These are phyloP conservation scores for Stagonosporopsis vannaccii DNA, from an alignment of 2,329 filamentous ascomycete genomes.

Conservation along the genomic window DNA sequence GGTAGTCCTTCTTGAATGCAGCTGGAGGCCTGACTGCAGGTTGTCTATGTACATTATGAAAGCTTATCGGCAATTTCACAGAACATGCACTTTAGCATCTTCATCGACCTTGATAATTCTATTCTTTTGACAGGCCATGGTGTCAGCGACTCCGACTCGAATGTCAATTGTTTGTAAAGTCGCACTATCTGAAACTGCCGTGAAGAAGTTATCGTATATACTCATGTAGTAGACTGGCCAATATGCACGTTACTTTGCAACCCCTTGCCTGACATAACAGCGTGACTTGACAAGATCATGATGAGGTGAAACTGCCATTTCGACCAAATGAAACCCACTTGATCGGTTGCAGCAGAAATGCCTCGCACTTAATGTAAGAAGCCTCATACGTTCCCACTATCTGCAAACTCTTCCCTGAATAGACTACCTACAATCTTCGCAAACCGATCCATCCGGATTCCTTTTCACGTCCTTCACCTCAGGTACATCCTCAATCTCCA, in stretches of 20 bases:
- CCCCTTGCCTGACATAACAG: too few species aligned
- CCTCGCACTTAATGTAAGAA: neutral
- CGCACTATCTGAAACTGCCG: too few species aligned
- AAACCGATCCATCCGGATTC: conserved; percentile 46
- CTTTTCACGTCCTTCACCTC: conserved; percentile 29
- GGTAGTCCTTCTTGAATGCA: neutral
- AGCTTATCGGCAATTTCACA: neutral
- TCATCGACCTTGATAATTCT: too few species aligned
- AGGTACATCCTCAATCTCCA: neutral
- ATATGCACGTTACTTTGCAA: too few species aligned
- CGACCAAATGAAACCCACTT: neutral
- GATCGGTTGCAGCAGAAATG: neutral
- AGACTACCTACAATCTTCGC: conserved; percentile 47
- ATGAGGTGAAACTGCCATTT: too few species aligned
- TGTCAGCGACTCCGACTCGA: too few species aligned
- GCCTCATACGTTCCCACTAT: too few species aligned
- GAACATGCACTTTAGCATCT: neutral
- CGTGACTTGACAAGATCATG: too few species aligned
- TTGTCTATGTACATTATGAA: neutral
- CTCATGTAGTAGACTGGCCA: too few species aligned
- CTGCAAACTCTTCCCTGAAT: neutral
- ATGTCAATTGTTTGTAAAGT: too few species aligned
- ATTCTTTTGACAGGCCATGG: too few species aligned
- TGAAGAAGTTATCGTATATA: too few species aligned
- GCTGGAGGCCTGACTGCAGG: neutral